Evolutionary conservation across 2,329 filamentous ascomycete species (phyloP).

Genomic region (Lithohypha guttulata): DNA sequence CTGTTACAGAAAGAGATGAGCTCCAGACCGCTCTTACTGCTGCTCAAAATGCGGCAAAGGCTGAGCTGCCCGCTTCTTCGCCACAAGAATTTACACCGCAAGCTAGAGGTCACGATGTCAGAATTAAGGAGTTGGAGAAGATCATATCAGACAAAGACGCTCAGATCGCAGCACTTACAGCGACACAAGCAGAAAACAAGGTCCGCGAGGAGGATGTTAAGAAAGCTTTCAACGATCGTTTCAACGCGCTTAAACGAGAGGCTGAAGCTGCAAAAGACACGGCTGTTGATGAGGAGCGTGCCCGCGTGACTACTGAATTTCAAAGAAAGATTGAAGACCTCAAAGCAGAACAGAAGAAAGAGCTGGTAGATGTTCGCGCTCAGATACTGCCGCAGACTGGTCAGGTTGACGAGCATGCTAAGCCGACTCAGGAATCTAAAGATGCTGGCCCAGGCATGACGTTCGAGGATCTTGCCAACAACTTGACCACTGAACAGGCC

Average conservation of each 20-base stretch:
- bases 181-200: conserved; percentile 40
- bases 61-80: conserved; percentile 9
- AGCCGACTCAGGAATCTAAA: conserved; percentile 16
- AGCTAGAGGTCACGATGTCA: conserved; percentile 43
- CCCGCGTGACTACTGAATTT: conserved; percentile 25
- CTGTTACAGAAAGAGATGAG: conserved; percentile 19
- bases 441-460: conserved; percentile 19
- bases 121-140: conserved; percentile 43
- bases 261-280: conserved; percentile 35
- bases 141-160: conserved; percentile 41
- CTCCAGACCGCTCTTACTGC: conserved; percentile 39
- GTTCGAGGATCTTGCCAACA: conserved; percentile 28
- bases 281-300: conserved; percentile 17
- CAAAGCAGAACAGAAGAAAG: conserved; percentile 23
- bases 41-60: conserved; percentile 22
- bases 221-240: conserved; percentile 56
- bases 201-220: conserved; percentile 49
- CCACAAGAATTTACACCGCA: conserved; percentile 7
- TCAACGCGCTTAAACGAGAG: conserved; percentile 45
- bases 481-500: conserved; percentile 40
- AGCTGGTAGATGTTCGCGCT: conserved; percentile 6
- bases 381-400: no score
- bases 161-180: conserved; percentile 33
- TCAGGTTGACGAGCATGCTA: no score
- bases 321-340: conserved; percentile 34